Percentiles rank a stretch among this genome's conserved stretches.
These are phyloP conservation scores for Metschnikowia orientalis DNA, from an alignment of 805 yeast genomes.

Conservation along the genomic window DNA sequence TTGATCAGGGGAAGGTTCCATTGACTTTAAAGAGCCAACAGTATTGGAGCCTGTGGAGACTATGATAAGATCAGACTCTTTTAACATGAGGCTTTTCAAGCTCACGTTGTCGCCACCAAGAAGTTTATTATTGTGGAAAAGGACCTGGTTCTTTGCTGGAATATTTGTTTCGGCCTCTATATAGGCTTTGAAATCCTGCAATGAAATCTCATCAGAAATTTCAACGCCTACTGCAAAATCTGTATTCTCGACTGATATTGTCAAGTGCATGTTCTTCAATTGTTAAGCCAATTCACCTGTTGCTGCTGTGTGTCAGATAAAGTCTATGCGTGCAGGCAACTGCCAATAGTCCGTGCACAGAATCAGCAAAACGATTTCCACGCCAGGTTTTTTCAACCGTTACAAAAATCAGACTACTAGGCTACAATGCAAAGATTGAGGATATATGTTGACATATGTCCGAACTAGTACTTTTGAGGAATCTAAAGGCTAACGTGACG, in stretches of 20 bases:
- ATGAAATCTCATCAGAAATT: constrained; percentile 56
- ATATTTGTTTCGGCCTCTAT: constrained; percentile 66
- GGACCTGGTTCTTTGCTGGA: constrained; percentile 41
- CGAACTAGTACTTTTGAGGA: too few species aligned
- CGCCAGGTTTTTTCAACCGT: too few species aligned
- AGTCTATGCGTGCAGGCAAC: too few species aligned
- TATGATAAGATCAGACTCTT: constrained; percentile 58
- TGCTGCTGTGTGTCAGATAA: not conserved
- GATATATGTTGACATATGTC: too few species aligned
- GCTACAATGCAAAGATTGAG: too few species aligned
- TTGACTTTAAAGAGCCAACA: constrained; percentile 1
- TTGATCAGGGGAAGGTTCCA: constrained; percentile 1
- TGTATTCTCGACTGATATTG: constrained; percentile 18
- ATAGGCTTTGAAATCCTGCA: constrained; percentile 69
- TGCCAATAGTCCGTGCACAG: too few species aligned
- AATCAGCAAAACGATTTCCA: too few species aligned
- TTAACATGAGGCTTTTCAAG: constrained; percentile 45
- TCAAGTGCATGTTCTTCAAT: constrained; percentile 11
- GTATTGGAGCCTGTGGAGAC: constrained; percentile 20
- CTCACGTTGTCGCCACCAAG: constrained; percentile 34
- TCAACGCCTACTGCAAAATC: constrained; percentile 46
- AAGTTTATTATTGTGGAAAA: constrained; percentile 44
- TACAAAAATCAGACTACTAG: too few species aligned
- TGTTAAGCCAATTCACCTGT: not conserved
- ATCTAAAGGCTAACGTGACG: too few species aligned